phyloP scores from a whole-genome alignment of 2,329 filamentous ascomycete species.

The Tricladium varicosporioides region DNA sequence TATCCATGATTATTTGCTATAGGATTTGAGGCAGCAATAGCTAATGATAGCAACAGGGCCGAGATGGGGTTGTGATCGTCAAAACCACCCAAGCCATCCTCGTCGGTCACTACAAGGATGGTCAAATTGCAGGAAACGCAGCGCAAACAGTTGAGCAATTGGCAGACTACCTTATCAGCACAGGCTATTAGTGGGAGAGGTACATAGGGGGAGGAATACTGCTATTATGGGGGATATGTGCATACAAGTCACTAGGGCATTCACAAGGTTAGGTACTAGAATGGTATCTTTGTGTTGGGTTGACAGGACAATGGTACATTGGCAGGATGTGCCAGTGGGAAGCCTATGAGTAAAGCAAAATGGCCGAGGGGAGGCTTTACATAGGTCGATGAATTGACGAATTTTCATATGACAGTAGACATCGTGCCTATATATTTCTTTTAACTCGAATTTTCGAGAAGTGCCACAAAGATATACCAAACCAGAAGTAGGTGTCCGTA shows the following conservation, averaged over 20 bases:
- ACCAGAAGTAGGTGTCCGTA: neutral
- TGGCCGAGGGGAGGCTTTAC: conserved; percentile 19
- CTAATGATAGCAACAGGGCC: conserved; percentile 52
- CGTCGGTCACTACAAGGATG: conserved; percentile 80
- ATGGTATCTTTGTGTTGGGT: conserved; percentile 24
- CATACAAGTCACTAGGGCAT: conserved; percentile 19
- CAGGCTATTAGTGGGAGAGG: conserved; percentile 56
- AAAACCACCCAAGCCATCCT: conserved; percentile 90
- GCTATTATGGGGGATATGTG: conserved; percentile 13
- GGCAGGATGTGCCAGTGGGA: conserved; percentile 19
- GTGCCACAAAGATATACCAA: neutral
- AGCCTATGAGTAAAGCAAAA: conserved; percentile 13
- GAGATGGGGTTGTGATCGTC: conserved; percentile 75
- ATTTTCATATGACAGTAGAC: conserved; percentile 6
- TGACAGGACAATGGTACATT: conserved; percentile 10
- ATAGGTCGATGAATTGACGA: conserved; percentile 29
- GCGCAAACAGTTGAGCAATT: conserved; percentile 78
- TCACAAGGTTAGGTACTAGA: conserved; percentile 29
- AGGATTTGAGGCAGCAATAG: neutral
- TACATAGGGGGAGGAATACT: conserved; percentile 1
- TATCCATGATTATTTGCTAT: neutral
- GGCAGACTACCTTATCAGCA: conserved; percentile 78
- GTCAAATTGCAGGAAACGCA: conserved; percentile 69
- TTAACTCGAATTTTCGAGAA: neutral
- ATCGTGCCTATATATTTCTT: neutral